These are phyloP conservation scores for Rugosomyces carneus DNA, from an alignment of 1,284 basidiomycete genomes.

Conservation along the genomic window DNA sequence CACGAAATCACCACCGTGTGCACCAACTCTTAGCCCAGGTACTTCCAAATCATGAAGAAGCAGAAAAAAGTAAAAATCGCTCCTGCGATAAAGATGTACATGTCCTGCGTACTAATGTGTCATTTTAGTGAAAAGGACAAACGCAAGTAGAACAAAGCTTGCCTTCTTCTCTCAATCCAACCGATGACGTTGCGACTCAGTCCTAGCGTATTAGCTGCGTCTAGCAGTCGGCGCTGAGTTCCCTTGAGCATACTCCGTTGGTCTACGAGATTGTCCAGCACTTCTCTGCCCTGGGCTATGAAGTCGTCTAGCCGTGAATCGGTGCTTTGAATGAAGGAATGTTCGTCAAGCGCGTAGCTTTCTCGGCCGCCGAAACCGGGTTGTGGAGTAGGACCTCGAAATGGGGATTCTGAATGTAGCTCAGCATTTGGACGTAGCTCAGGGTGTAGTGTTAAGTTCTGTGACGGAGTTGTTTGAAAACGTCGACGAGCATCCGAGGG, in stretches of 20 bases:
- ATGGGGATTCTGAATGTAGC: conserved; percentile 67
- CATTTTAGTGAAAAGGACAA: not conserved
- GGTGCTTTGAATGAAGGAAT: conserved; percentile 80
- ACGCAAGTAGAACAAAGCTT: conserved; percentile 15
- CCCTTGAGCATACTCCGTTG: conserved; percentile 91
- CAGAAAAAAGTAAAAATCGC: conserved; percentile 84
- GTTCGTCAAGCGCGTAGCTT: conserved; percentile 77
- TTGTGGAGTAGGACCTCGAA: conserved; percentile 53
- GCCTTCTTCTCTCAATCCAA: conserved; percentile 93
- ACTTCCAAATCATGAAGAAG: conserved; percentile 88
- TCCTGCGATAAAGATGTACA: conserved; percentile 84
- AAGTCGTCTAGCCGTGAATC: conserved; percentile 82
- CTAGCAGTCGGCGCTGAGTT: conserved; percentile 75
- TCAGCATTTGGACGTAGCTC: conserved; percentile 38
- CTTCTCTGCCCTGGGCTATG: conserved; percentile 84
- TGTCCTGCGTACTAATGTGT: conserved; percentile 77
- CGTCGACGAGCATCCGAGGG: conserved; percentile 56
- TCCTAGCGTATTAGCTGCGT: conserved; percentile 89
- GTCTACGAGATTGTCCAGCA: conserved; percentile 84
- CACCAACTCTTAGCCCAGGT: conserved; percentile 58
- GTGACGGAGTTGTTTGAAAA: conserved; percentile 43
- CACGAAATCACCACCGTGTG: conserved; percentile 5
- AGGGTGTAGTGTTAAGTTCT: conserved; percentile 39
- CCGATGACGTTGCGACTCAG: conserved; percentile 89
- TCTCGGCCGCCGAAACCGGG: conserved; percentile 56